Evolutionary conservation across 441 rosid genomes (phyloP).

Genomic region (Gossypium aridum): DNA sequence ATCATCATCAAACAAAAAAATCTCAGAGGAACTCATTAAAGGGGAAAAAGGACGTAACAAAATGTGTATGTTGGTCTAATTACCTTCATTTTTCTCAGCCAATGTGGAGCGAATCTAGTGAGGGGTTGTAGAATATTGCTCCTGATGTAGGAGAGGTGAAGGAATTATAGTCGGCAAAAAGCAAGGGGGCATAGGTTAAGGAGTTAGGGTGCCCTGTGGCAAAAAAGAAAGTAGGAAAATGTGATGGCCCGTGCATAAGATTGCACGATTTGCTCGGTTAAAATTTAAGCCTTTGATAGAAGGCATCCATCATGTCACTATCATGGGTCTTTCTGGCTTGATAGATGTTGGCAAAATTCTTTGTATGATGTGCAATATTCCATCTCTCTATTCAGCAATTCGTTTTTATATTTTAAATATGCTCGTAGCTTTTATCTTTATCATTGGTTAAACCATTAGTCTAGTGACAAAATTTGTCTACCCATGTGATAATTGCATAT

Average conservation of each 20-base stretch:
- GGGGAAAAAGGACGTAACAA: background rate
- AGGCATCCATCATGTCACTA: constrained; percentile 27
- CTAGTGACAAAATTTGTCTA: too few species aligned
- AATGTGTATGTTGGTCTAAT: background rate
- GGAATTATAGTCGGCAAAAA: background rate
- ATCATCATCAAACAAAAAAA: background rate
- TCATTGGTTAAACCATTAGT: too few species aligned
- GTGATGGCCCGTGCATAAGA: too few species aligned
- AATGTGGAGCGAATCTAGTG: background rate
- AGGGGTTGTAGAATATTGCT: background rate
- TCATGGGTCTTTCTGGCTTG: constrained; percentile 42
- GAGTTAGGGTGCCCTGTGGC: constrained; percentile 27
- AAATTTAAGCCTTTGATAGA: too few species aligned
- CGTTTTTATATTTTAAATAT: background rate
- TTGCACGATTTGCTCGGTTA: too few species aligned
- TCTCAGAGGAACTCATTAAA: background rate
- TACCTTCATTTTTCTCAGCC: constrained; percentile 48
- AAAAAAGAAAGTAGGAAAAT: constrained; percentile 12
- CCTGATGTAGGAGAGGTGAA: background rate
- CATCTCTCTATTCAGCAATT: background rate
- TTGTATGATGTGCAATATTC: constrained; percentile 14
- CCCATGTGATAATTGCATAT: too few species aligned
- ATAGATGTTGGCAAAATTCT: constrained; percentile 41
- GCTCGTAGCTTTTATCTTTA: too few species aligned
- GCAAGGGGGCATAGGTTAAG: constrained; percentile 13